Base-by-base conservation (phyloP, 805 yeast genomes). In the Kuraishia cidri region DNA sequence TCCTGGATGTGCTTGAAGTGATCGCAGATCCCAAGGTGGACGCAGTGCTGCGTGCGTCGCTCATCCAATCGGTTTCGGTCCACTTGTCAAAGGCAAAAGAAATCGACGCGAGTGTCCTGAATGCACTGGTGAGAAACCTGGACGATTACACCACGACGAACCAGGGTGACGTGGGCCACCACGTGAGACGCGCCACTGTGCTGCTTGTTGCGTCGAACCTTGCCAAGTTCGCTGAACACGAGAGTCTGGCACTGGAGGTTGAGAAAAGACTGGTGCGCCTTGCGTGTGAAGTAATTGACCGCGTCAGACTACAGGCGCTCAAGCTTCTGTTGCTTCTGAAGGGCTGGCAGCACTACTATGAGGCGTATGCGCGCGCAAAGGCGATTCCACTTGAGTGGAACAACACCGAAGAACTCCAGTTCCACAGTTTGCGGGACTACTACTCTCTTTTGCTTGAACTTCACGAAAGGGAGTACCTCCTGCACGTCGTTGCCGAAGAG, bases 121-220 rank as follows among this genome's bases (percentile, higher is more conserved):
- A 31, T 3, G 12, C 25, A 3, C 29, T 65, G 4, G 27, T 67
- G 1, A 41, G 39, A 2, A 68, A 72, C 22, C 52, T 90, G 10
- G 78, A 79, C 39, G 96, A 88, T 45, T 86, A 87, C 50, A 73
- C 94, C 0, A 58, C 70, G 2, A 82, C 90, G 0, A 72, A 73
- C 18, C 81, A 84, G 46, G 97, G 97, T 7, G 97, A 88, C 56
- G 88, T 87, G n/a, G 97, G 97, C 2, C 72, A 84, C 30, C 69
- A 75, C 44, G 69, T 86, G 1, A 59, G 97, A 30, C 40, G 48
- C 1, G 65, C 78, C 0, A 60, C 78, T 2, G 48, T 81, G 2
- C 24, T 42, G 5, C 44, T 75, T 3, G 50, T 78, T 1, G 32
- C 39, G 0, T 26, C 42, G 1, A 62, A 67, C 39, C 24, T 44